Evolutionary conservation across 1,139 yeast genomes (phyloP), one percentile per base, ranked within the genome.

Genomic region (Saccharomyces hybrid): DNA sequence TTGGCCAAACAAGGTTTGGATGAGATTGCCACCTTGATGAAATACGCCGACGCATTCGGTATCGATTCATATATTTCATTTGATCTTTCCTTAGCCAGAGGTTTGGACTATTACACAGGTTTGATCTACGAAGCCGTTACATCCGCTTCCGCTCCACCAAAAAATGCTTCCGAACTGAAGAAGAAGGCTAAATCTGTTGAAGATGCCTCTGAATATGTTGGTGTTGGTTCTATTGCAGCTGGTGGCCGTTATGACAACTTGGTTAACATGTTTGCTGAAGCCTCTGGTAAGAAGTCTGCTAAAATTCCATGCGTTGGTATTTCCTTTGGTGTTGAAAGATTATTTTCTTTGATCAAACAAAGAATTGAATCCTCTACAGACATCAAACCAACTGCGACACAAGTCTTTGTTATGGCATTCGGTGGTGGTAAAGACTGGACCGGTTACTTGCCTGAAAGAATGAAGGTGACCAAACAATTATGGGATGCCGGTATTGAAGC

Each of bases 361-460:
- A 82, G 96, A 70, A 73, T 73, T 46, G 75, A 77, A 14, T 75
- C 85, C 48, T 80, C 83, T 59, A 77, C 81, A 59, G 77, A 76
- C 27, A 78, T 90, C 57, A 82, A 93, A 63, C 83, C 97, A 38
- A 80, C 91, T 46, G 84, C 91, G 51, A 93, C 98, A 13, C 96
- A 93, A 71, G 98, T 88, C 14, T 93, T 79, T 68, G 86, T 93
- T 53, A 91, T 93, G 97, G 98, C 98, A 1, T 90, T 93, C 68
- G 99, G 99, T 62, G 97, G 97, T 63, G 98, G 97, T 67, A 89
- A 88, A 65, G 93, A 86, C 58, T 91, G 97, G 97, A 83, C 79
- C 58, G 98, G 98, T 9, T 88, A 88, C 75, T 76, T 93, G 65
- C 81, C 84, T 59, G 97, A 93, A 75, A 85, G 99, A 75, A 89